Conservation (phyloP, 2,329 filamentous ascomycete genomes). For the Penicillium sclerotigenum region DNA sequence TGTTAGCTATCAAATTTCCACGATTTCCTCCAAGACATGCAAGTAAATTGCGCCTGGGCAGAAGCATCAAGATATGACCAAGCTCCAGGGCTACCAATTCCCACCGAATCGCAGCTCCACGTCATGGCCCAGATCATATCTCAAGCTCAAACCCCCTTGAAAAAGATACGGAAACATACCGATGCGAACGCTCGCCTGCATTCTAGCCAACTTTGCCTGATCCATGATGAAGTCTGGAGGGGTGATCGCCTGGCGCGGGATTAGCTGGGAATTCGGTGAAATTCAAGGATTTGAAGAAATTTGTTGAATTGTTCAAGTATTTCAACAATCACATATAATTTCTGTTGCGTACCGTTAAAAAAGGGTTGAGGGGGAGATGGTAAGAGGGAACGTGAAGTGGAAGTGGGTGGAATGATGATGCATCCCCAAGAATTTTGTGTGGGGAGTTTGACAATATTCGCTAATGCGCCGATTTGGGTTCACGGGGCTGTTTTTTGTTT, state of each 20-base stretch:
- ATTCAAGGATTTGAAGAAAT: neutral
- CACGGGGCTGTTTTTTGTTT: neutral
- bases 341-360: slow-evolving; percentile 12
- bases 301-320: neutral
- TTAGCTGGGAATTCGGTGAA: slow-evolving; percentile 17
- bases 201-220: slow-evolving; percentile 63
- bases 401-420: slow-evolving; percentile 19
- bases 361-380: slow-evolving; percentile 10
- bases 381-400: slow-evolving; percentile 12
- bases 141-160: neutral
- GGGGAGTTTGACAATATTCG: slow-evolving; percentile 24
- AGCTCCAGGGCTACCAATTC: slow-evolving; percentile 7
- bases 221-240: slow-evolving; percentile 53
- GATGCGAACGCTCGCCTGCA: slow-evolving; percentile 66
- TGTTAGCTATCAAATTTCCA: slow-evolving; percentile 15
- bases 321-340: neutral
- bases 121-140: neutral
- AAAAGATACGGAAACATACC: slow-evolving; percentile 54
- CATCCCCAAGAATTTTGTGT: slow-evolving; percentile 26
- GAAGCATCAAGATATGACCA: neutral
- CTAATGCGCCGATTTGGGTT: slow-evolving; percentile 17
- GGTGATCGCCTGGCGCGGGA: slow-evolving; percentile 14
- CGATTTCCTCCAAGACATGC: neutral
- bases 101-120: slow-evolving; percentile 10
- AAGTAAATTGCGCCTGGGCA: neutral